Conservation (phyloP, 306 rosid species). For the Geum urbanum region DNA sequence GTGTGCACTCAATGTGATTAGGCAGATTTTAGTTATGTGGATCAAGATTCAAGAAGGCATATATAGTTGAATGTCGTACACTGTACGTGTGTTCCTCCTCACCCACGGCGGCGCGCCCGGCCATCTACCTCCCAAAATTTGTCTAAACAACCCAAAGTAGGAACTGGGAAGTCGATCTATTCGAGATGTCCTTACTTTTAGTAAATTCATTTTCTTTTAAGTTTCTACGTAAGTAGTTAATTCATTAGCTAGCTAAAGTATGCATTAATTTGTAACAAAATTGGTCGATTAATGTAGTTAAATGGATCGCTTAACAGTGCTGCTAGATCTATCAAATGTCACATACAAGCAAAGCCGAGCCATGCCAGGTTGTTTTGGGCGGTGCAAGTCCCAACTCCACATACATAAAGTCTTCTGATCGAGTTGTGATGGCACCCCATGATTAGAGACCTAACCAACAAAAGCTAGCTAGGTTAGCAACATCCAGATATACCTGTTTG, state of each 20-base stretch:
- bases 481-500: neutral
- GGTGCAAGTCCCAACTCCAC: neutral
- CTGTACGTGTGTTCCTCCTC: too few relatives aligned
- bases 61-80: neutral
- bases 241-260: too few relatives aligned
- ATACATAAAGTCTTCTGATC: neutral
- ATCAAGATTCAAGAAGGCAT: neutral
- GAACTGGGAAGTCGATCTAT: too few relatives aligned
- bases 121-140: neutral
- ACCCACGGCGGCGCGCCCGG: too few relatives aligned
- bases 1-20: neutral
- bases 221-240: too few relatives aligned
- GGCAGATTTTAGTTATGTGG: neutral
- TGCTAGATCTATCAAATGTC: neutral
- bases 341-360: neutral
- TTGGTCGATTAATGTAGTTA: too few relatives aligned
- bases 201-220: too few relatives aligned
- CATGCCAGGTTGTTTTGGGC: neutral
- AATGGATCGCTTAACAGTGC: neutral
- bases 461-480: too few relatives aligned
- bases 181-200: too few relatives aligned
- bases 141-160: too few relatives aligned
- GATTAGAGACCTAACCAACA: conserved; percentile 32
- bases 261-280: too few relatives aligned
- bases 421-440: conserved; percentile 18